These are phyloP conservation scores for Ophiocordyceps australis DNA, from an alignment of 2,329 filamentous ascomycete genomes.

Conservation along the genomic window DNA sequence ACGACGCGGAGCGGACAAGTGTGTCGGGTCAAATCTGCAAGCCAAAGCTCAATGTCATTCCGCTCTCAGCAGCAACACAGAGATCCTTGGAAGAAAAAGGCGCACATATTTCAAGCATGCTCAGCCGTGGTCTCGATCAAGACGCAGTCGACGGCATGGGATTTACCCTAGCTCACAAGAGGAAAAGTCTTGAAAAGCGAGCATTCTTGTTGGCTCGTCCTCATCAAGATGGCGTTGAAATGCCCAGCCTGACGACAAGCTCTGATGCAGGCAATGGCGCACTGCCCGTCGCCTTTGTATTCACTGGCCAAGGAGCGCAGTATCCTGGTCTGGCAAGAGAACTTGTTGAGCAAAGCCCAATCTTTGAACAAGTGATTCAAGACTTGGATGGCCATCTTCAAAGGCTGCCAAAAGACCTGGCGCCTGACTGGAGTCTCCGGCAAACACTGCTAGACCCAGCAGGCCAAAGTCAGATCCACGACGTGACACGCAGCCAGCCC, in stretches of 20 bases:
- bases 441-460: slow-evolving; percentile 4
- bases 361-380: slow-evolving; percentile 3
- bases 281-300: slow-evolving; percentile 5
- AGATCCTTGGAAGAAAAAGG: not conserved
- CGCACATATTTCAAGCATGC: no score
- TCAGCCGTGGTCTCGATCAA: no score
- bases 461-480: slow-evolving; percentile 4
- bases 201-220: no score
- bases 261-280: not conserved
- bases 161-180: no score
- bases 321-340: slow-evolving; percentile 6
- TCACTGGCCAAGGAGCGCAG: slow-evolving; percentile 9
- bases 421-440: slow-evolving; percentile 2
- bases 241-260: not conserved
- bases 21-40: no score
- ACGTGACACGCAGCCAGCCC: slow-evolving; percentile 8
- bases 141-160: no score
- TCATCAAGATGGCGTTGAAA: no score
- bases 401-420: not conserved
- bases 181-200: no score
- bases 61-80: not conserved
- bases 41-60: not conserved
- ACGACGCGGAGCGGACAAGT: not conserved
- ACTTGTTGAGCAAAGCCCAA: slow-evolving; percentile 1
- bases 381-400: slow-evolving; percentile 2